Conservation (phyloP, 2,329 filamentous ascomycete genomes). For the Myriangium duriaei region DNA sequence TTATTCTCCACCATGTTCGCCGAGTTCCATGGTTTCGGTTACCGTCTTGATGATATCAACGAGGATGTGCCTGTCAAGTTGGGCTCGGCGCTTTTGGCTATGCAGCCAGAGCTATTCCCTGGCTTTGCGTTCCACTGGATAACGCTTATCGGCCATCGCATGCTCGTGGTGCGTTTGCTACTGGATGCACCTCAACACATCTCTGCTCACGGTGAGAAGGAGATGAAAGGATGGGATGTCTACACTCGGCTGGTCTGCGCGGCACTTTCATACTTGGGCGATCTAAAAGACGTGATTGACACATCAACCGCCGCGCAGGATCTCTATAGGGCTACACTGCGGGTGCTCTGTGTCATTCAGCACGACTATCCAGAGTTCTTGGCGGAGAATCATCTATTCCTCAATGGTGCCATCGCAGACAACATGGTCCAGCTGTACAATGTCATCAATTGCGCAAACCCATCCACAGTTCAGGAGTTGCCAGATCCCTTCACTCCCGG, state of each 20-base stretch:
- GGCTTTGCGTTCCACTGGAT: constrained; percentile 81
- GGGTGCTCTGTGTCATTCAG: constrained; percentile 72
- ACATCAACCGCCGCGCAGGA: constrained; percentile 61
- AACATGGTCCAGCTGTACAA: constrained; percentile 84
- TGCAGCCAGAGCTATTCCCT: constrained; percentile 67
- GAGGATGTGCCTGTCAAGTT: constrained; percentile 35
- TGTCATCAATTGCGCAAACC: constrained; percentile 70
- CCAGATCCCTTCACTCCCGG: constrained; percentile 61
- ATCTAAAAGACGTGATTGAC: constrained; percentile 63
- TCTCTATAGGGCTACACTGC: constrained; percentile 71
- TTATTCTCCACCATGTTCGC: constrained; percentile 75
- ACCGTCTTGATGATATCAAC: constrained; percentile 16
- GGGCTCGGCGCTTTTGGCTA: constrained; percentile 55
- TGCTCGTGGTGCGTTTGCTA: constrained; percentile 48
- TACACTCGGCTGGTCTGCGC: constrained; percentile 51
- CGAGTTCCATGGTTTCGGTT: constrained; percentile 40
- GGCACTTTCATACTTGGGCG: constrained; percentile 52
- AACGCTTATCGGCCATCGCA: constrained; percentile 67
- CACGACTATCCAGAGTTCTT: constrained; percentile 94
- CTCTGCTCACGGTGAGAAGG: neutral
- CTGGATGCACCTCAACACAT: neutral
- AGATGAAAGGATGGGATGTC: constrained; percentile 56
- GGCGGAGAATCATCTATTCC: constrained; percentile 69
- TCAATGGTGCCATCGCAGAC: constrained; percentile 69
- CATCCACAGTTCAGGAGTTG: constrained; percentile 49